These are phyloP conservation scores for Fusarium staphyleae DNA, from an alignment of 2,329 filamentous ascomycete species.

Conservation along the genomic window DNA sequence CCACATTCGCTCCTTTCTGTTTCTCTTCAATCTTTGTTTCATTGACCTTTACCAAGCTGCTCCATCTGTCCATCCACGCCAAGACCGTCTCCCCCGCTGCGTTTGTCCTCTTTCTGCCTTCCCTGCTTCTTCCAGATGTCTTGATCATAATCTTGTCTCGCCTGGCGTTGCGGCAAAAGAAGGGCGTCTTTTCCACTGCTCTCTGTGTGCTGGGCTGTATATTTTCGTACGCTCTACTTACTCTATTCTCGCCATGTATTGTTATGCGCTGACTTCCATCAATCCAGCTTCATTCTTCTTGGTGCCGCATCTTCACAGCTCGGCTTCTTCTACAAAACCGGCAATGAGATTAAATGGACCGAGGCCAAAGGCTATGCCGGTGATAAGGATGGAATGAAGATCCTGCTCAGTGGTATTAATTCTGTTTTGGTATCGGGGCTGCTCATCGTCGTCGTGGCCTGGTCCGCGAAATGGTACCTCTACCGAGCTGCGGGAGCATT, in stretches of 20 bases:
- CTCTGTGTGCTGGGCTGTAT: slow-evolving; percentile 36
- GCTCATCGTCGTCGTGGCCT: slow-evolving; percentile 35
- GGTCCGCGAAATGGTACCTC: slow-evolving; percentile 37
- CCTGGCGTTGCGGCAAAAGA: slow-evolving; percentile 40
- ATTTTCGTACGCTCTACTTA: slow-evolving; percentile 43
- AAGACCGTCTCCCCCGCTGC: slow-evolving; percentile 35
- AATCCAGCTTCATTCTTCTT: slow-evolving; percentile 38
- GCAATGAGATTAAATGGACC: slow-evolving; percentile 44
- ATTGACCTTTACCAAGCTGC: slow-evolving; percentile 40
- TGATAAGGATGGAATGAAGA: slow-evolving; percentile 44
- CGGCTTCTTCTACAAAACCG: slow-evolving; percentile 45
- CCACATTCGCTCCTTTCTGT: slow-evolving; percentile 39
- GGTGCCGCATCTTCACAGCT: slow-evolving; percentile 44
- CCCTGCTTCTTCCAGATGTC: slow-evolving; percentile 41
- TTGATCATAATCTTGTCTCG: slow-evolving; percentile 38
- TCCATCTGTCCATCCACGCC: slow-evolving; percentile 42
- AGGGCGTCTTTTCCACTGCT: slow-evolving; percentile 35
- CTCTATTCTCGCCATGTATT: neutral
- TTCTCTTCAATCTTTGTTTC: slow-evolving; percentile 43
- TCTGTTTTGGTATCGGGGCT: slow-evolving; percentile 36
- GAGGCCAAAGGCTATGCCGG: slow-evolving; percentile 42
- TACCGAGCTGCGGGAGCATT: slow-evolving; percentile 35
- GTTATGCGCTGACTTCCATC: neutral
- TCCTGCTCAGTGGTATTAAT: slow-evolving; percentile 42
- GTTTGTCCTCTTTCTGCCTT: slow-evolving; percentile 42